A percentile compares a stretch with the other conserved stretches of the same genome.
Evolutionary conservation across 495 filamentous ascomycete species (phyloP).

Genomic region (Aspergillus sparsus): DNA sequence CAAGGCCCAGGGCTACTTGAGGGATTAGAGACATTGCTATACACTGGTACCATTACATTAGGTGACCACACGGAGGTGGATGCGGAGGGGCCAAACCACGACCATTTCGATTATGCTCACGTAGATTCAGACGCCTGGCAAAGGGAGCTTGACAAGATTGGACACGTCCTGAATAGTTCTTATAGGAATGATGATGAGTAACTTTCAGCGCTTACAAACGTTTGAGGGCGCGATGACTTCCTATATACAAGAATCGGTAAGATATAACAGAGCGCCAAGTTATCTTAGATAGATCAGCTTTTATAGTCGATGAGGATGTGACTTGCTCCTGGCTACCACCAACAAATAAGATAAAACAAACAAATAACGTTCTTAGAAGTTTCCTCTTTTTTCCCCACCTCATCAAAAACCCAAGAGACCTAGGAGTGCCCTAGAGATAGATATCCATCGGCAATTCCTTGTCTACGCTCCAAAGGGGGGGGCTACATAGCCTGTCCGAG

Average conservation of each 20-base stretch:
- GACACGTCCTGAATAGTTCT: slow-evolving; percentile 3
- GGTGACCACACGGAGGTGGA: slow-evolving; percentile 21
- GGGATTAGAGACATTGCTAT: slow-evolving; percentile 10
- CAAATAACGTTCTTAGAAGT: not conserved
- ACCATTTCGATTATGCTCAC: slow-evolving; percentile 25
- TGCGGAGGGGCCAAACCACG: slow-evolving; percentile 29
- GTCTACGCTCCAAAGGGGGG: too few relatives aligned
- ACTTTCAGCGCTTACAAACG: not conserved
- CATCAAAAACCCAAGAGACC: too few relatives aligned
- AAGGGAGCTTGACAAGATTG: slow-evolving; percentile 28
- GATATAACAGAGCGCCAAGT: not conserved
- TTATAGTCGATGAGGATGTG: not conserved
- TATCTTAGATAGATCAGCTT: not conserved
- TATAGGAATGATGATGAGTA: not conserved
- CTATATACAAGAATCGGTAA: not conserved
- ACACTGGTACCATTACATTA: slow-evolving; percentile 20
- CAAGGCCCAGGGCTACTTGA: slow-evolving; percentile 27
- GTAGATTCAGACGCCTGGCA: slow-evolving; percentile 26
- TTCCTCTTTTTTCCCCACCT: not conserved
- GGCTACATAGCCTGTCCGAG: too few relatives aligned
- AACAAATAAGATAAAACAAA: not conserved
- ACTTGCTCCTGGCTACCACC: not conserved
- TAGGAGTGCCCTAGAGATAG: too few relatives aligned
- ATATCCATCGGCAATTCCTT: too few relatives aligned
- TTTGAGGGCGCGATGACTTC: not conserved